These are phyloP conservation scores for Fusarium mundagurra DNA, from an alignment of 2,329 filamentous ascomycete species.

Conservation along the genomic window DNA sequence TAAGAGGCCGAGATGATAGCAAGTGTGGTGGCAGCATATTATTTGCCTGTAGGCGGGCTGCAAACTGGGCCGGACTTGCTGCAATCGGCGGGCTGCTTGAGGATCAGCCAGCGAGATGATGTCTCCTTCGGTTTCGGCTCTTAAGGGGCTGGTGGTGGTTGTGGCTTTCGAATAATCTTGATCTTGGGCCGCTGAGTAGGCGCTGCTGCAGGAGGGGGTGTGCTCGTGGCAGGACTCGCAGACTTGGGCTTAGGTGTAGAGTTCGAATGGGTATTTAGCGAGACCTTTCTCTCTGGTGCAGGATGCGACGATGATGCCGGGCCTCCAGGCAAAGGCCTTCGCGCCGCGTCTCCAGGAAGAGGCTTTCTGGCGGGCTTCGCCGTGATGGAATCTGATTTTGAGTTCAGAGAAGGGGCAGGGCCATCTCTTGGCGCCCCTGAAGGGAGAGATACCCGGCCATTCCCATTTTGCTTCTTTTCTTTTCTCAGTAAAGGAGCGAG, in stretches of 20 bases:
- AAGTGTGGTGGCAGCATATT: background rate
- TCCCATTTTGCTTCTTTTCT: constrained; percentile 30
- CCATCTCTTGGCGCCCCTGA: constrained; percentile 43
- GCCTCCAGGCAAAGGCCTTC: constrained; percentile 49
- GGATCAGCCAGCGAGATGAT: background rate
- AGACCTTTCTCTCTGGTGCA: constrained; percentile 41
- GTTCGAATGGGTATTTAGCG: constrained; percentile 34
- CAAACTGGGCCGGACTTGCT: background rate
- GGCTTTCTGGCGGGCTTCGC: constrained; percentile 51
- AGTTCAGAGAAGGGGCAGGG: constrained; percentile 26
- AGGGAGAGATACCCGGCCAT: constrained; percentile 48
- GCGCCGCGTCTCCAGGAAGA: constrained; percentile 45
- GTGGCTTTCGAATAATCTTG: constrained; percentile 51
- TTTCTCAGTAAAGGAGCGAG: constrained; percentile 49
- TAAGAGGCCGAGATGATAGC: background rate
- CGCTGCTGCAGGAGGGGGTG: constrained; percentile 35
- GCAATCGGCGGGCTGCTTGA: background rate
- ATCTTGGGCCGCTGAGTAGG: constrained; percentile 48
- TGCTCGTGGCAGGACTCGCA: constrained; percentile 37
- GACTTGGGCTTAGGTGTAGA: constrained; percentile 39
- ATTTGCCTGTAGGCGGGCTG: background rate
- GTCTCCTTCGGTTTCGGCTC: background rate
- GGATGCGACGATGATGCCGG: constrained; percentile 36
- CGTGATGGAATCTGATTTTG: constrained; percentile 45
- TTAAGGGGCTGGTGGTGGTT: constrained; percentile 40